Base-by-base conservation (phyloP, 805 yeast species). In the Yamadazyma laniorum region DNA sequence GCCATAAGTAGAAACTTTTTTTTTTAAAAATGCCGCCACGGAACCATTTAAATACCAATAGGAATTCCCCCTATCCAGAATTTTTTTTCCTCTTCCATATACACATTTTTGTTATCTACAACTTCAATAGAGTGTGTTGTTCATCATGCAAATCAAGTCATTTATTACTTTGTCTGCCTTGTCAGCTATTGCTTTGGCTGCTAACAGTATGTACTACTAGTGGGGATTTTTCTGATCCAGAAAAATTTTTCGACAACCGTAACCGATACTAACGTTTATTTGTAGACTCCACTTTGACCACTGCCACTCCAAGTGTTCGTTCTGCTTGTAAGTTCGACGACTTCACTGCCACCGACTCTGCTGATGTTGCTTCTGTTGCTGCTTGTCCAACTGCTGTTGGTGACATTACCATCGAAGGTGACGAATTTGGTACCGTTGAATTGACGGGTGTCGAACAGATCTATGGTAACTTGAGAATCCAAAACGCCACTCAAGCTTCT, bases 351-450 rank as follows among this genome's bases (percentile, higher is more conserved):
- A 79, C 93, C 39, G 77, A 81, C 29, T 88, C 89, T 66, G 53
- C 85, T 22, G 90, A 88, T 51, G 79, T 91, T 58, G 95, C 88
- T 54, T 56, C 62, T 18, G 76, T 84, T 38, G 64, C 86, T 34
- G 72, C 80, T 32, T 93, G 99, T 79, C 63, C 76, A 26, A 84
- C 88, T 46, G 74, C 93, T 51, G 75, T 77, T 48, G 98, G 96
- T 75, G 82, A 82, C 61, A 69, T 93, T 53, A 63, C 70, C 66
- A 74, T 91, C 58, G 57, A 74, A 41, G 90, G 90, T 68, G 72
- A 66, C 47, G 51, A 46, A 14, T 63, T 82, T 45, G 81, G 79
- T 49, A 51, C 76, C 43, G 82, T 82, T 51, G 74, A 81, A 42
- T 70, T 93, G 55, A 82, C 83, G 58, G 86, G 85, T 49, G 84